Percentiles rank a stretch among this genome's conserved stretches.
phyloP scores from a whole-genome alignment of 2,329 filamentous ascomycete species.

The Colletotrichum kahawae region DNA sequence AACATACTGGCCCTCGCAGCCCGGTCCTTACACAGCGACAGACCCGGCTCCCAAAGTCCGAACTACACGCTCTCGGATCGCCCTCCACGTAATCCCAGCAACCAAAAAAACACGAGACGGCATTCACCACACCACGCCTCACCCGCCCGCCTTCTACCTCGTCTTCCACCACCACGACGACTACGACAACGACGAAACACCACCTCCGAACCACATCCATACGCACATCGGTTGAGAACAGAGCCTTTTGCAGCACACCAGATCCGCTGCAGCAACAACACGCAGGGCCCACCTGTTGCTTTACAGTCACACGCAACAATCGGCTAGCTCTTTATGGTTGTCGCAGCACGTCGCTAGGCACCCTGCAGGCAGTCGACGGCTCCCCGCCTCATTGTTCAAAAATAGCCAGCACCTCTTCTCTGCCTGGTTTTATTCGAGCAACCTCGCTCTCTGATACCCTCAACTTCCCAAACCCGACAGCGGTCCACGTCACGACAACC shows the following conservation, averaged over 20 bases:
- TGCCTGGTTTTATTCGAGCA: background rate
- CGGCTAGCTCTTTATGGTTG: constrained; percentile 34
- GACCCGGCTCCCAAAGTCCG: background rate
- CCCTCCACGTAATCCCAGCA: constrained; percentile 8
- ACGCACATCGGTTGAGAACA: background rate
- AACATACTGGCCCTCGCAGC: background rate
- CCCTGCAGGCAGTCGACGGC: constrained; percentile 30
- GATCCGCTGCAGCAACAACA: background rate
- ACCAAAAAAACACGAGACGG: constrained; percentile 19
- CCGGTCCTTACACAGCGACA: background rate
- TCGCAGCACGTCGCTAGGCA: constrained; percentile 34
- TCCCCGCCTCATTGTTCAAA: constrained; percentile 23
- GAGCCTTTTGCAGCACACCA: background rate
- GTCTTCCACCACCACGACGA: background rate
- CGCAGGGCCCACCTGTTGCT: background rate
- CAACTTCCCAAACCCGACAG: background rate
- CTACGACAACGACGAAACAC: background rate
- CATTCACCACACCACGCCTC: background rate
- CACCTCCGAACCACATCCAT: background rate
- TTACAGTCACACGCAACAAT: background rate
- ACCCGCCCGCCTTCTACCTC: background rate
- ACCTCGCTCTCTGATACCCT: background rate
- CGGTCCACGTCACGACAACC: background rate
- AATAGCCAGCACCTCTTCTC: background rate
- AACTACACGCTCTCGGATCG: background rate